Evolutionary conservation across 2,329 filamentous ascomycete species (phyloP).

Genomic region (Whalleya microplaca): DNA sequence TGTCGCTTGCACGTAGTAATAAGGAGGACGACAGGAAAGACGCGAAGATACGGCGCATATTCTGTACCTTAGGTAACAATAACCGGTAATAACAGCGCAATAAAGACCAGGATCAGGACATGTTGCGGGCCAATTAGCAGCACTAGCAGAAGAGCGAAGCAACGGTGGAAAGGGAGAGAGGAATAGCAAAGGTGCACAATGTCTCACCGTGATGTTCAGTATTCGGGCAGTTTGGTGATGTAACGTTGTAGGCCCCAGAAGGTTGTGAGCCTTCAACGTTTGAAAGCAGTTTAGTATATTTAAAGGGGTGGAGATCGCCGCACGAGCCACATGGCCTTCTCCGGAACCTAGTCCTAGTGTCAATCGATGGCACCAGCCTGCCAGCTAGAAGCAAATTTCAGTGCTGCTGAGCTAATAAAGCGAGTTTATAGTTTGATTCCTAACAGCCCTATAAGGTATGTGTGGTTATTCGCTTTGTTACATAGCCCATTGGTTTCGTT

Average conservation of each 20-base stretch:
- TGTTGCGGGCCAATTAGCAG: background rate
- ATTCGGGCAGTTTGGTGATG: slow-evolving; percentile 23
- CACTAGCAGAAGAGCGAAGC: slow-evolving; percentile 6
- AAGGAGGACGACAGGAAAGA: background rate
- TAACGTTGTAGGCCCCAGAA: slow-evolving; percentile 29
- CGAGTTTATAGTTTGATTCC: too few relatives aligned
- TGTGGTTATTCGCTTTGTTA: too few relatives aligned
- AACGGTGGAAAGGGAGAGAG: slow-evolving; percentile 10
- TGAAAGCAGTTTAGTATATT: slow-evolving; percentile 29
- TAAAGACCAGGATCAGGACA: background rate
- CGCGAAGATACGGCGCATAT: background rate
- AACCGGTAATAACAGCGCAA: background rate
- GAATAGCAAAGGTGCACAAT: slow-evolving; percentile 15
- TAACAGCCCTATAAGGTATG: too few relatives aligned
- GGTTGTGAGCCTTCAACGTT: slow-evolving; percentile 33
- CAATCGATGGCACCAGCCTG: slow-evolving; percentile 8
- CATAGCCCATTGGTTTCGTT: background rate
- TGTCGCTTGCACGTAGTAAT: background rate
- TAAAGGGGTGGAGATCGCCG: slow-evolving; percentile 31
- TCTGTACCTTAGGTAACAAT: background rate
- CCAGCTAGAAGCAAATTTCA: too few relatives aligned
- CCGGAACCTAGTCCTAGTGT: slow-evolving; percentile 6
- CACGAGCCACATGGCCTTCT: slow-evolving; percentile 34
- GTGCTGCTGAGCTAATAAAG: too few relatives aligned
- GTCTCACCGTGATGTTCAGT: slow-evolving; percentile 26